Evolutionary conservation across 352 stramenopile genomes (phyloP), one percentile per base, ranked within the genome.

Genomic region (Phytophthora citrophthora): DNA sequence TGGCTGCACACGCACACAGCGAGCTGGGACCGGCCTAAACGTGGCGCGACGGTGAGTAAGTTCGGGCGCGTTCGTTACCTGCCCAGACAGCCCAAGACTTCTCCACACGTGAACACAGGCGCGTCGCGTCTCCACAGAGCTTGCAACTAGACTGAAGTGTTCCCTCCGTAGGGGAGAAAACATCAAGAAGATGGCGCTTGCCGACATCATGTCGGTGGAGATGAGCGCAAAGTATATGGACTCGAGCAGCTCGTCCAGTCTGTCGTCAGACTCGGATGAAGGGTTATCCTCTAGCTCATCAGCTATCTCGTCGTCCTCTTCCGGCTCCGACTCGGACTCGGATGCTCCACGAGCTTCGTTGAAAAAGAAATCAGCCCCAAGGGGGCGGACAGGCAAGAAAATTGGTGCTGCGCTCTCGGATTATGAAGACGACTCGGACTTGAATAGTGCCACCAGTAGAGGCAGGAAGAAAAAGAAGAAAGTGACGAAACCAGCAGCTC

Each of bases 201-300:
- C 62, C 4, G 84, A 93, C 68, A 79, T 93, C 50, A 89, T 93
- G 78, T 78, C 81, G 45, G 77, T 90, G 68, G 82, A 83, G 53
- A 83, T 82, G 68, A 83, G 79, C 61, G 76, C 74, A 52, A 91
- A 93, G 62, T 91, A 91, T 62, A 76, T 89, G 61, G 79, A 86
- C 64, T 91, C 82, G 2, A 93, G 84, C 64, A 93, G 84, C 51
- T 93, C 84, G 10, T 91, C 82, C 12, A 90, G 82, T 56, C 66
- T 83, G 40, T 91, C 82, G 26, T 93, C 84, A n/a, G 82, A 91
- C 58, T 90, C 79, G 46, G 77, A 85, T 39, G 76, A 86, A 41
- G 36, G 74, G 23, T 79, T 67, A n/a, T 80, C 66, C 12, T 83
- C 75, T 0, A 76, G 71, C 32, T 87, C 74, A 7, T 88, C 73